Evolutionary conservation across 345 rosid genomes (phyloP), one percentile per base, ranked within the genome.

Genomic region (Gossypium stocksii): DNA sequence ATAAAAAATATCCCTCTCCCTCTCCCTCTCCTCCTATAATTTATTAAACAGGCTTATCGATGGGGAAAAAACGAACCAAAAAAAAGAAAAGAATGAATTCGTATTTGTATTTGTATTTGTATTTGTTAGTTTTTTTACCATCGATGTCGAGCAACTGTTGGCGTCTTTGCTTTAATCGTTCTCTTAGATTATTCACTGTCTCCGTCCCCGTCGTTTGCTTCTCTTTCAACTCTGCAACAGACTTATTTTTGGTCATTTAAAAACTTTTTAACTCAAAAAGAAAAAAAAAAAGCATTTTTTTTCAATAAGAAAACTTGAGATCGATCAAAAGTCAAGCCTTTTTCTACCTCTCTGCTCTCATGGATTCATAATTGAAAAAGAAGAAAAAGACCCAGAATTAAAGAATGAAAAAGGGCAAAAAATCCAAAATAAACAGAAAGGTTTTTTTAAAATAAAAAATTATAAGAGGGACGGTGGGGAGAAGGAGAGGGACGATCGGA

Each of bases 181-280:
- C 97, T 60, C 89, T 83, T 59, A 96, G 94, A 76, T 72, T 80
- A 71, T 85, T 86, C 44, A 86, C 94, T 49, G 86, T 85, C 71
- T 90, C 97, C 34, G 88, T 77, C 46, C 93, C 98, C 23, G 79
- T 81, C 49, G 82, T 78, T 85, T 91, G 98, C 60, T 92, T 93
- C 84, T 92, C 98, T 80, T 89, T 96, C 75, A 96, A 88, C 85
- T 96, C 97, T 56, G 90, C 77, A 54, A 88, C 93, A n/a, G 99
- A 93, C 98, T 76, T 10, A 7, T 3, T 57, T 57, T 9, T 19
- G 10, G 27, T 57, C 23, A 29, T 29, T 29, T 22, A 20, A 57
- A 20, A 57, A 19, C 27, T 20, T 19, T 56, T 19, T 57, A 57
- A 57, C 27, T 57, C 13, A 57, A 57, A 57, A 57, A 10, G 25